These are phyloP conservation scores for Eremothecium sinecaudum DNA, from an alignment of 1,139 yeast genomes.

Conservation along the genomic window DNA sequence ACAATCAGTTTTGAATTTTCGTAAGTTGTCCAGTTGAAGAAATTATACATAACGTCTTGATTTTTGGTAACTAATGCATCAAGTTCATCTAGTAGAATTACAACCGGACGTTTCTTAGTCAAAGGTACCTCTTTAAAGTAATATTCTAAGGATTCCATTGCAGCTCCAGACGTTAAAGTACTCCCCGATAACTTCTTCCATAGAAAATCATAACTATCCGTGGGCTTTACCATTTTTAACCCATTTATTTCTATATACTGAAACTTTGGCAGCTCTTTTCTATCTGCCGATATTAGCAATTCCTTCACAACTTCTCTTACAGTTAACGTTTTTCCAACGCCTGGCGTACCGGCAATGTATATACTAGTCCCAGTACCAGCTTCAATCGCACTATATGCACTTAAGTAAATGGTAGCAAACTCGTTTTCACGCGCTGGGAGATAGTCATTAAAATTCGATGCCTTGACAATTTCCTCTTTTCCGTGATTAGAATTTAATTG, in stretches of 20 bases:
- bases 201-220: slow-evolving; percentile 70
- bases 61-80: slow-evolving; percentile 84
- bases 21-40: slow-evolving; percentile 95
- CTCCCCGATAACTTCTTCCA: slow-evolving; percentile 70
- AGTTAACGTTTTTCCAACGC: slow-evolving; percentile 95
- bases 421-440: slow-evolving; percentile 88
- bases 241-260: slow-evolving; percentile 85
- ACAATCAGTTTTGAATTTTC: slow-evolving; percentile 71
- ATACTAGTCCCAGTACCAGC: slow-evolving; percentile 73
- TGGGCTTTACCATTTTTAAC: slow-evolving; percentile 72
- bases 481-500: slow-evolving; percentile 29
- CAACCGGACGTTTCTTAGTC: slow-evolving; percentile 39
- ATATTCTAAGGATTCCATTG: slow-evolving; percentile 48
- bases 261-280: slow-evolving; percentile 48
- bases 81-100: slow-evolving; percentile 81
- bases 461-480: slow-evolving; percentile 26
- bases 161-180: slow-evolving; percentile 53
- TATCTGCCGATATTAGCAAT: slow-evolving; percentile 39
- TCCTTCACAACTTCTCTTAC: slow-evolving; percentile 76
- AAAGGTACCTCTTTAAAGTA: slow-evolving; percentile 36
- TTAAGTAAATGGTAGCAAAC: slow-evolving; percentile 60
- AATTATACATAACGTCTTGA: slow-evolving; percentile 87
- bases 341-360: slow-evolving; percentile 94
- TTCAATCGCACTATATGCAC: slow-evolving; percentile 66
- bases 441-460: slow-evolving; percentile 23